phyloP scores from a whole-genome alignment of 306 rosid species.

The Ormosia semicastrata region DNA sequence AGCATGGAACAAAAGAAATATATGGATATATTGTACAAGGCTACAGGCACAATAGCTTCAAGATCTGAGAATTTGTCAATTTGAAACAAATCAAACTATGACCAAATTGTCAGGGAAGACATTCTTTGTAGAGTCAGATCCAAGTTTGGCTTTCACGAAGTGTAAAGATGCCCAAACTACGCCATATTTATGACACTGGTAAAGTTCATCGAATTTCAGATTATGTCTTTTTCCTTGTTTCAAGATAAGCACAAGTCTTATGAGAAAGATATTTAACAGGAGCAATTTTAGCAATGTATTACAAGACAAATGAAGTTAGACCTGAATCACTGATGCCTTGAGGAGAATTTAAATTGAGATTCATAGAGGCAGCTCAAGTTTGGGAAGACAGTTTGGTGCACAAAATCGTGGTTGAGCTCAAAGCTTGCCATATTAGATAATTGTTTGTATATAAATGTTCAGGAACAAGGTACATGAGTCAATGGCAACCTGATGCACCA shows the following conservation, averaged over 20 bases:
- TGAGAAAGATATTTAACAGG: neutral
- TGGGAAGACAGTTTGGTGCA: too few relatives aligned
- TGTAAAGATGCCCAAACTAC: neutral
- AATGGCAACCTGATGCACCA: neutral
- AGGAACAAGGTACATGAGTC: neutral
- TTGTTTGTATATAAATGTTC: neutral
- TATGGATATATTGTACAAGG: too few relatives aligned
- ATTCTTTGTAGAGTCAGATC: neutral
- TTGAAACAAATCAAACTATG: neutral
- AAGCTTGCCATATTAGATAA: too few relatives aligned
- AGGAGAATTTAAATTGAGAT: neutral
- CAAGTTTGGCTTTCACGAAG: neutral
- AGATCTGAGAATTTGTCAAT: neutral
- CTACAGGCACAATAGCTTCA: too few relatives aligned
- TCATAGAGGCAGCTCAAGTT: neutral
- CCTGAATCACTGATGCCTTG: neutral
- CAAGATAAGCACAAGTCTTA: slow-evolving; percentile 12
- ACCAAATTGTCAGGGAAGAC: neutral
- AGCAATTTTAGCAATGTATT: neutral
- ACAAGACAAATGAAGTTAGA: neutral
- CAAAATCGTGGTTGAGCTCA: too few relatives aligned
- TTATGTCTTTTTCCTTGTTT: slow-evolving; percentile 35
- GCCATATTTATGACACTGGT: neutral
- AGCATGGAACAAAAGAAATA: too few relatives aligned
- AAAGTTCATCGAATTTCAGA: slow-evolving; percentile 11